A percentile compares a stretch with the other conserved stretches of the same genome.
Evolutionary conservation across 768 basidiomycete genomes (phyloP).

Genomic region (Termitomyces sp.): DNA sequence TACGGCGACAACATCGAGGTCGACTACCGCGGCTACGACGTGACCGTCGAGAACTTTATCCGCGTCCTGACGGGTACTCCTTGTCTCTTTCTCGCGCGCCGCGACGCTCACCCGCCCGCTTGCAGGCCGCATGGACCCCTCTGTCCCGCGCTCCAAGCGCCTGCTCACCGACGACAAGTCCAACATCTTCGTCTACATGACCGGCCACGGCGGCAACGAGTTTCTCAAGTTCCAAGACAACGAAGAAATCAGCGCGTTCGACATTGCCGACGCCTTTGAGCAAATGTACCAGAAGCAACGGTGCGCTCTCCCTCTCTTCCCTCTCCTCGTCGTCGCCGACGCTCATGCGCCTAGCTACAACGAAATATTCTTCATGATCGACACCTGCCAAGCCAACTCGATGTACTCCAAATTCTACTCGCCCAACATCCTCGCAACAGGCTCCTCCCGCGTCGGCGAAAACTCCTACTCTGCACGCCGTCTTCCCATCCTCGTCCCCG

Average conservation of each 20-base stretch:
- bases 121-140: conserved; percentile 75
- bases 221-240: conserved; percentile 99
- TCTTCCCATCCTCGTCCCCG: no score
- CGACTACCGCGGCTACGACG: conserved; percentile 97
- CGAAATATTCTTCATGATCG: conserved; percentile 96
- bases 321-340: background rate
- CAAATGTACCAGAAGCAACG: conserved; percentile 98
- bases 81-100: background rate
- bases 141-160: conserved; percentile 88
- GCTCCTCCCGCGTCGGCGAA: conserved; percentile 77
- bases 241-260: conserved; percentile 95
- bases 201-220: conserved; percentile 96
- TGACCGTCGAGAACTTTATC: conserved; percentile 95
- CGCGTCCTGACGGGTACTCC: conserved; percentile 81
- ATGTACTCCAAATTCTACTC: conserved; percentile 94
- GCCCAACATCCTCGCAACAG: conserved; percentile 88
- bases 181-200: conserved; percentile 97
- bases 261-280: conserved; percentile 96
- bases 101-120: background rate
- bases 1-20: conserved; percentile 98
- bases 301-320: conserved; percentile 25
- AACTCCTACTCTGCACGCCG: conserved; percentile 85
- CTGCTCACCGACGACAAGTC: conserved; percentile 85
- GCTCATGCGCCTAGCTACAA: conserved; percentile 64
- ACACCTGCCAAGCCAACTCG: conserved; percentile 96